phyloP scores from a whole-genome alignment of 1,284 basidiomycete genomes.

The Austroboletus sp. region DNA sequence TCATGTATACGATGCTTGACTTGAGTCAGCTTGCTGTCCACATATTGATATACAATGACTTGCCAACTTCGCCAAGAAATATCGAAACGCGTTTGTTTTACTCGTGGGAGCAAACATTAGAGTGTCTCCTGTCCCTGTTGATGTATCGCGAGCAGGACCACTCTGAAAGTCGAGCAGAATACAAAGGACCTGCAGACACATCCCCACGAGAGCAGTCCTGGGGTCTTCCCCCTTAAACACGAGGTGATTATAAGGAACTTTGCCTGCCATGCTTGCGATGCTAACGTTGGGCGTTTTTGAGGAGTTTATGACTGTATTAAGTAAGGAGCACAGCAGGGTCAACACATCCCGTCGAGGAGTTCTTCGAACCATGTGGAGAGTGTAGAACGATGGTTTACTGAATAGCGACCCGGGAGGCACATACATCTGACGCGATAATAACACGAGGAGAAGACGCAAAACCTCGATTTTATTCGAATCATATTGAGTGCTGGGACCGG shows the following conservation, averaged over 20 bases:
- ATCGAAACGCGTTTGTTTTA: slow-evolving; percentile 82
- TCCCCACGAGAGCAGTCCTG: slow-evolving; percentile 61
- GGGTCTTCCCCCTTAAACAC: slow-evolving; percentile 83
- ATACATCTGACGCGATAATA: slow-evolving; percentile 85
- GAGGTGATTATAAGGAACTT: slow-evolving; percentile 81
- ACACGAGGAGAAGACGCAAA: slow-evolving; percentile 73
- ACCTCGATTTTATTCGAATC: slow-evolving; percentile 84
- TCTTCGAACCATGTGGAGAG: slow-evolving; percentile 71
- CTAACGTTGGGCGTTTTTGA: slow-evolving; percentile 42
- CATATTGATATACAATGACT: slow-evolving; percentile 26
- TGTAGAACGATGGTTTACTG: slow-evolving; percentile 64
- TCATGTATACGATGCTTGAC: slow-evolving; percentile 79
- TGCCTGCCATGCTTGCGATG: slow-evolving; percentile 58
- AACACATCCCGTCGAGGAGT: slow-evolving; percentile 76
- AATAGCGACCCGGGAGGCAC: slow-evolving; percentile 64
- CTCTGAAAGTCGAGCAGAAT: slow-evolving; percentile 79
- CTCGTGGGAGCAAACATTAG: slow-evolving; percentile 48
- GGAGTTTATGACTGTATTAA: slow-evolving; percentile 82
- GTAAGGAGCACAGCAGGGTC: slow-evolving; percentile 81
- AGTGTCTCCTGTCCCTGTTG: slow-evolving; percentile 38
- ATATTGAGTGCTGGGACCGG: slow-evolving; percentile 58
- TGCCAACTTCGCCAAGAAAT: slow-evolving; percentile 83
- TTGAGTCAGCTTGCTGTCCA: slow-evolving; percentile 7
- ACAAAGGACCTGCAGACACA: slow-evolving; percentile 69
- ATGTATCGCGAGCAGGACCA: slow-evolving; percentile 55